phyloP scores from a whole-genome alignment of 2,329 filamentous ascomycete species.

The Ophiostoma sp. region DNA sequence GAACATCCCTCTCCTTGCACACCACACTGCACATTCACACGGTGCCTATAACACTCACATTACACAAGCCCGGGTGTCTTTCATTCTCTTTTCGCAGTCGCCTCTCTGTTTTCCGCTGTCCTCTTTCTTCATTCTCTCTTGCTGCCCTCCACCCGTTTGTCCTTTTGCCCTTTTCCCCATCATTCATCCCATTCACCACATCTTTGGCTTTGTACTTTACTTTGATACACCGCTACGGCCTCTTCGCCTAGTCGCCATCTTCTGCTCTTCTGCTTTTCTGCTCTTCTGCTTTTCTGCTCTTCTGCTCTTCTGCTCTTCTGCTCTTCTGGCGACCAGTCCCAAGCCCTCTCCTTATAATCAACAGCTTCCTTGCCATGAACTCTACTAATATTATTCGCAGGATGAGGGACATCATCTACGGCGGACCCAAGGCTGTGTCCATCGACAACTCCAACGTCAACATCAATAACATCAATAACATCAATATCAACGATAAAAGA shows the following conservation, averaged over 20 bases:
- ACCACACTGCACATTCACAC: no score
- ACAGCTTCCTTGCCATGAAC: not conserved
- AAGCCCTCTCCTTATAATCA: not conserved
- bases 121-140: not conserved
- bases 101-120: not conserved
- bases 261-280: not conserved
- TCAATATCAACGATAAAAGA: conserved; percentile 10
- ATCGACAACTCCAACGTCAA: not conserved
- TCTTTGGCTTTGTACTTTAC: not conserved
- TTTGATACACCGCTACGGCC: not conserved
- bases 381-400: not conserved
- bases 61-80: conserved; percentile 5
- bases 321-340: not conserved
- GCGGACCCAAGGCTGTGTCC: not conserved
- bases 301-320: not conserved
- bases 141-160: not conserved
- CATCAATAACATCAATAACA: no score
- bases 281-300: no score
- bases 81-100: not conserved
- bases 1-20: not conserved
- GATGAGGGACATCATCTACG: not conserved
- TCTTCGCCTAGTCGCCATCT: not conserved
- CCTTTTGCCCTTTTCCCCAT: not conserved
- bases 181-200: no score
- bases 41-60: not conserved